Evolutionary conservation across 2,329 filamentous ascomycete genomes (phyloP).

Genomic region (Fusarium pseudoanthophilum): DNA sequence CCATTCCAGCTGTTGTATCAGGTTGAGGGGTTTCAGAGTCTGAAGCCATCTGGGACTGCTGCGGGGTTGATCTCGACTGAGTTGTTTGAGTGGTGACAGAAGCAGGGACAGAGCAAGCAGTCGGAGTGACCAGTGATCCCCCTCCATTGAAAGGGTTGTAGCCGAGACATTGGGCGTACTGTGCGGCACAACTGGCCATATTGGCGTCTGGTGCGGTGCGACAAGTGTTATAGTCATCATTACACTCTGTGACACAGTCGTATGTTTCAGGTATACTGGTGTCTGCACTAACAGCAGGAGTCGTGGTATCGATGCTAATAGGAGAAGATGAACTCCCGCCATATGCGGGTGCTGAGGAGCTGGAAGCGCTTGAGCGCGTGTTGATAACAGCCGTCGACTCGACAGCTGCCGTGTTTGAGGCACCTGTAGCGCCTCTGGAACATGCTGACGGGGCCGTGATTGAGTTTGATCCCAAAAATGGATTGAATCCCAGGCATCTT

Average conservation of each 20-base stretch:
- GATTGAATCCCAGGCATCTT: neutral
- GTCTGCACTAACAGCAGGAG: neutral
- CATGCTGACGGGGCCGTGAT: neutral
- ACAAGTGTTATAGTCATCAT: neutral
- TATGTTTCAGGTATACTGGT: neutral
- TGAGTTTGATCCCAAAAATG: neutral
- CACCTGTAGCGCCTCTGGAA: neutral
- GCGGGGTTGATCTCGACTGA: neutral
- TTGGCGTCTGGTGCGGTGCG: constrained; percentile 1
- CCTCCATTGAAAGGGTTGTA: constrained; percentile 11
- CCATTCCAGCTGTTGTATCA: neutral
- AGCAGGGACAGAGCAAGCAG: neutral
- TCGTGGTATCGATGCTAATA: neutral
- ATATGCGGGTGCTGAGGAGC: neutral
- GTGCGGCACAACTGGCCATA: neutral
- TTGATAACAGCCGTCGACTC: neutral
- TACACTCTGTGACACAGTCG: constrained; percentile 1
- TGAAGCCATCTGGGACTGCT: neutral
- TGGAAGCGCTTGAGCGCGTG: neutral
- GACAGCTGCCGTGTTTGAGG: neutral
- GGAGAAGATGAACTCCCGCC: neutral
- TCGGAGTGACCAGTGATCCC: constrained; percentile 4
- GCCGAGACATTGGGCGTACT: constrained; percentile 4
- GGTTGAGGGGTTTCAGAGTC: neutral
- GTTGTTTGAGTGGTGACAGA: neutral